phyloP scores from a whole-genome alignment of 2,329 filamentous ascomycete genomes.

The Ophiostoma angusticollis region DNA sequence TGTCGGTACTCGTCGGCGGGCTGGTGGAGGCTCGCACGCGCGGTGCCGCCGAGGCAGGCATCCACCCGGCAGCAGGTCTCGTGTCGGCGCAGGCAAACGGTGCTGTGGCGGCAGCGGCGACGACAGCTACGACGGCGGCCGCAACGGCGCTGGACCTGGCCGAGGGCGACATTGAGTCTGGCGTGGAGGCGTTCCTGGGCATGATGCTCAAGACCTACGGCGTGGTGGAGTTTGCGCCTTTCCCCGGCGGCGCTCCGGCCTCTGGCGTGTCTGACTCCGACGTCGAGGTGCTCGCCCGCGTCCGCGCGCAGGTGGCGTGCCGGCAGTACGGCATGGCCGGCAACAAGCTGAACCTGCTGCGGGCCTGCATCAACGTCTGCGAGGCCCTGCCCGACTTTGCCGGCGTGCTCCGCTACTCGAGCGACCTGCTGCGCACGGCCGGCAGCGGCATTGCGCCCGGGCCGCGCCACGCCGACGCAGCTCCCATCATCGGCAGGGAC shows the following conservation, averaged over 20 bases:
- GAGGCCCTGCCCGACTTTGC: slow-evolving; percentile 87
- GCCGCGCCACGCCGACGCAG: slow-evolving; percentile 52
- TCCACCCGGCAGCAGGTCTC: slow-evolving; percentile 83
- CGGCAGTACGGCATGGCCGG: slow-evolving; percentile 64
- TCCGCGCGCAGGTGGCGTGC: slow-evolving; percentile 43
- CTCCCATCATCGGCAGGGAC: slow-evolving; percentile 59
- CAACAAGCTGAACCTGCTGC: slow-evolving; percentile 75
- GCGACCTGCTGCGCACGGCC: slow-evolving; percentile 68
- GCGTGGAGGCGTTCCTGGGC: slow-evolving; percentile 50
- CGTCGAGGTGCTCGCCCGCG: slow-evolving; percentile 40
- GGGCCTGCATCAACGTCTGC: slow-evolving; percentile 84
- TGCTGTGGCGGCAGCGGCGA: too few species aligned
- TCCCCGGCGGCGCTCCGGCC: slow-evolving; percentile 10
- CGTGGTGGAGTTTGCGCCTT: slow-evolving; percentile 38
- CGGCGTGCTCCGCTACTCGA: slow-evolving; percentile 78
- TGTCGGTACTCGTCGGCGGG: slow-evolving; percentile 70
- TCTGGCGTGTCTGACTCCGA: slow-evolving; percentile 32
- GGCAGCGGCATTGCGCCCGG: slow-evolving; percentile 69
- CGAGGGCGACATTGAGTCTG: slow-evolving; percentile 52
- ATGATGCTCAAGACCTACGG: slow-evolving; percentile 52
- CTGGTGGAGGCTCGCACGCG: slow-evolving; percentile 83
- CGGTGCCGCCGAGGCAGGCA: slow-evolving; percentile 88
- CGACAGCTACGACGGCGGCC: too few species aligned
- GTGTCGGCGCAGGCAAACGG: slow-evolving; percentile 40
- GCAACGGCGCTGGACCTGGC: slow-evolving; percentile 46